Base-by-base conservation (phyloP, 2,329 filamentous ascomycete genomes). In the Fragosphaeria purpurea region DNA sequence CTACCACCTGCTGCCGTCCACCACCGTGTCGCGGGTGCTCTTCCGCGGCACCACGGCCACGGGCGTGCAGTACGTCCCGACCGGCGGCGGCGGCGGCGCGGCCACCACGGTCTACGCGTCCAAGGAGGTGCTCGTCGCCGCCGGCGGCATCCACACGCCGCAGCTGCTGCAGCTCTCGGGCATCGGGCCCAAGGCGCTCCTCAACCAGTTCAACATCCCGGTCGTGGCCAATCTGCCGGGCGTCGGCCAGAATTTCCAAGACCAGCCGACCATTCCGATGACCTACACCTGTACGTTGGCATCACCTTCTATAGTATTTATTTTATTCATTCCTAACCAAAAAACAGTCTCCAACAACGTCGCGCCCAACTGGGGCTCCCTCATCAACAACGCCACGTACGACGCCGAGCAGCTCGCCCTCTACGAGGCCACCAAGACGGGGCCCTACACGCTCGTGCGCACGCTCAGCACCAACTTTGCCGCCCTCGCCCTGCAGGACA, bases 31-130 rank as follows among this genome's bases (percentile, higher is more conserved):
- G 1, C 62, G 58, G 35, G 59, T 70, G 0, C 56, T 69, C 3
- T 66, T 78, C 61, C 39, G 76, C 4, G 66, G 70, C 3, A 77
- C 71, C 41, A 62, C 67, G 40, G 82, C 82, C 4, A 66, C 71
- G 0, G 82, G 80, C 0, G 72, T 86, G 2, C 77, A 83, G 57
- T 80, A 76, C 55, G 69, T 73, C 22, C 71, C 74, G 33, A 77
- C 62, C 56, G 62, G 60, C 44, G 53, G 53, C 41, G 62, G 61
- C 44, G 60, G 60, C 7, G 49, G 50, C n/a, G 55, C 57, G 13
- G 42, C 34, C 7, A 50, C 46, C 35, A 49, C 22, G 35, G 40
- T 57, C 35, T 56, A 53, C 9, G 57, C 58, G 2, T 57, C 55
- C 9, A 53, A 50, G 37, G 72, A 75, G 50, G 65, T 75, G 2